Percentiles rank a stretch among this genome's conserved stretches.
These are phyloP conservation scores for Starmerella sirachaensis DNA, from an alignment of 805 yeast species.

Conservation along the genomic window DNA sequence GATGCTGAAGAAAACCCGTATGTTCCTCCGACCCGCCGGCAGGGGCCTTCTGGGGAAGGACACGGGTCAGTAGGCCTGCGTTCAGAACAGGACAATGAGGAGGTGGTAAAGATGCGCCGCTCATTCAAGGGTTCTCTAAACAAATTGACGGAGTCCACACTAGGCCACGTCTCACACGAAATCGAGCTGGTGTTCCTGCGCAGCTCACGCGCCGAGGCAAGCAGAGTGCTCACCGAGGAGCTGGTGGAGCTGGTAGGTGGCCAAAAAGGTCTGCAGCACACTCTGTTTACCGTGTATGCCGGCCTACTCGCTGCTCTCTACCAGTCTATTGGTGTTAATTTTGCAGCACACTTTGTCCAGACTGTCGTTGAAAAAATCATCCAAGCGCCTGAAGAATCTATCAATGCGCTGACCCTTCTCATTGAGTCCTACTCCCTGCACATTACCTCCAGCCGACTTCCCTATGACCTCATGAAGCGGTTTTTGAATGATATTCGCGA, in stretches of 20 bases:
- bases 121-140: slow-evolving; percentile 74
- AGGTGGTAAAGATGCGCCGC: slow-evolving; percentile 35
- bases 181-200: slow-evolving; percentile 49
- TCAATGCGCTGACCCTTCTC: slow-evolving; percentile 52
- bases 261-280: slow-evolving; percentile 59
- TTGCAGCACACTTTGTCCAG: slow-evolving; percentile 81
- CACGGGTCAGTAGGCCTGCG: slow-evolving; percentile 34
- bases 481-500: slow-evolving; percentile 49
- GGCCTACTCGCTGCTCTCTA: slow-evolving; percentile 65
- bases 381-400: slow-evolving; percentile 25
- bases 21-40: slow-evolving; percentile 78
- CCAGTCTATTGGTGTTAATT: slow-evolving; percentile 69
- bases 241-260: slow-evolving; percentile 52
- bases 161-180: slow-evolving; percentile 56
- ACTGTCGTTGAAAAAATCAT: slow-evolving; percentile 36
- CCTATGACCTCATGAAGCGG: slow-evolving; percentile 60
- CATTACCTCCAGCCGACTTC: slow-evolving; percentile 55
- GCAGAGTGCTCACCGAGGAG: slow-evolving; percentile 50
- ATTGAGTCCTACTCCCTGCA: slow-evolving; percentile 70
- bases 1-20: slow-evolving; percentile 35
- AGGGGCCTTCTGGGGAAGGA: slow-evolving; percentile 22
- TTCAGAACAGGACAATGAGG: slow-evolving; percentile 23
- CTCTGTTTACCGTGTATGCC: slow-evolving; percentile 68
- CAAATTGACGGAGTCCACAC: slow-evolving; percentile 78
- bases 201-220: slow-evolving; percentile 71